Base-by-base conservation (phyloP, 2,329 filamentous ascomycete species). In the Ascochyta fabae region DNA sequence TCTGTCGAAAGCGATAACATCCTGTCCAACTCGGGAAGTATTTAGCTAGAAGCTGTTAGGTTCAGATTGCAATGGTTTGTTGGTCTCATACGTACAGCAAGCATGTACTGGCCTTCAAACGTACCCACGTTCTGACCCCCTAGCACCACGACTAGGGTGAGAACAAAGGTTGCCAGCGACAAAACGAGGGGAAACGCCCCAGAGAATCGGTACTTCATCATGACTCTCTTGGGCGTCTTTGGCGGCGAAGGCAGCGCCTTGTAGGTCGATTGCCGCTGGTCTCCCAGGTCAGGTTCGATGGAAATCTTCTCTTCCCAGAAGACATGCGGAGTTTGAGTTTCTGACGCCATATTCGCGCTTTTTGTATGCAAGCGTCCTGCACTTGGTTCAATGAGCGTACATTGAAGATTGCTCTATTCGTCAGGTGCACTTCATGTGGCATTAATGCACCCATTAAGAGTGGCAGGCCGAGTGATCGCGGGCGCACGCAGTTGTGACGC, bases 131-230 rank as follows among this genome's bases (percentile, higher is more conserved):
- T 45, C 23, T 46, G 57, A 12, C 62, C 68, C 13, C 59, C 64
- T 23, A 69, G 16, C 23, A 64, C 27, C 27, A 69, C 52, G 13
- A 67, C 45, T 9, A 70, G 16, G 15, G 48, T 56, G 6, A 69
- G 51, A 4, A 60, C 48, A 39, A 68, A 67, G 16, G 51, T 46
- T 1, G 57, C 52, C 5, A 61, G 47, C 19, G 59, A 55, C 16
- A 63, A 47, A 24, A 53, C 22, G 6, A 66, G 49, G 0, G 61
- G 43, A 22, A 65, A 44, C 2, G 67, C 13, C 2, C 62, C 65
- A 22, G 64, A 66, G n/a, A 68, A 58, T 22, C 67, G 34, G 23
- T 62, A 66, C 34, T 62, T 66, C 50, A 53, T 48, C 57, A 68
- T 57, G 7, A 63, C 52, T 42, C 59, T 56, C 35, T 58, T 62